phyloP scores from a whole-genome alignment of 2,329 filamentous ascomycete genomes.

The Apiospora sp. region DNA sequence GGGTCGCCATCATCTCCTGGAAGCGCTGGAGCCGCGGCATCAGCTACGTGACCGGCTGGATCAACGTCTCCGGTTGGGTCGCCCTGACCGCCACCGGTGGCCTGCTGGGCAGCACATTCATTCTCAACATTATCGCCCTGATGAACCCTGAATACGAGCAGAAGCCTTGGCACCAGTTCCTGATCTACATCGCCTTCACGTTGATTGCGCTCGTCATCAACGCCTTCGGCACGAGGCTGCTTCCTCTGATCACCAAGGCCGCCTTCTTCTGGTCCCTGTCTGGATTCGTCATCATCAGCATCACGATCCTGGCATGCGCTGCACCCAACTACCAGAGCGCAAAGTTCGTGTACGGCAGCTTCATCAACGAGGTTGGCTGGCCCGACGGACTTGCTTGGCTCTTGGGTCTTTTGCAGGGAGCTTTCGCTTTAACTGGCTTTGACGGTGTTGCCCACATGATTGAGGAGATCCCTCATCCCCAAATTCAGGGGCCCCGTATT shows the following conservation, averaged over 20 bases:
- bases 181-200: constrained; percentile 74
- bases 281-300: constrained; percentile 74
- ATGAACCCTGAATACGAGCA: constrained; percentile 64
- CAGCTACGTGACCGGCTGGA: constrained; percentile 78
- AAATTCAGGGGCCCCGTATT: constrained; percentile 37
- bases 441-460: constrained; percentile 64
- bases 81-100: constrained; percentile 73
- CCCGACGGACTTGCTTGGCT: constrained; percentile 70
- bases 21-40: constrained; percentile 66
- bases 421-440: constrained; percentile 59
- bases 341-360: constrained; percentile 70
- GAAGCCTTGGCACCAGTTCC: constrained; percentile 74
- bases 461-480: constrained; percentile 64
- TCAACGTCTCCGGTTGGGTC: constrained; percentile 76
- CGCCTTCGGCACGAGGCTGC: constrained; percentile 65
- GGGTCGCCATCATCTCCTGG: constrained; percentile 72
- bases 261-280: constrained; percentile 76
- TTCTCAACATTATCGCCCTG: constrained; percentile 70
- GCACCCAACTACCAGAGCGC: constrained; percentile 71
- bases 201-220: constrained; percentile 70
- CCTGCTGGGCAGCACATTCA: constrained; percentile 71
- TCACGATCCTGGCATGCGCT: constrained; percentile 72
- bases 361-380: constrained; percentile 75
- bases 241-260: constrained; percentile 72
- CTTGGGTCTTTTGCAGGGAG: constrained; percentile 61